A percentile compares a stretch with the other conserved stretches of the same genome.
Evolutionary conservation across 805 yeast species (phyloP).

Genomic region (Brettanomyces anomalus): DNA sequence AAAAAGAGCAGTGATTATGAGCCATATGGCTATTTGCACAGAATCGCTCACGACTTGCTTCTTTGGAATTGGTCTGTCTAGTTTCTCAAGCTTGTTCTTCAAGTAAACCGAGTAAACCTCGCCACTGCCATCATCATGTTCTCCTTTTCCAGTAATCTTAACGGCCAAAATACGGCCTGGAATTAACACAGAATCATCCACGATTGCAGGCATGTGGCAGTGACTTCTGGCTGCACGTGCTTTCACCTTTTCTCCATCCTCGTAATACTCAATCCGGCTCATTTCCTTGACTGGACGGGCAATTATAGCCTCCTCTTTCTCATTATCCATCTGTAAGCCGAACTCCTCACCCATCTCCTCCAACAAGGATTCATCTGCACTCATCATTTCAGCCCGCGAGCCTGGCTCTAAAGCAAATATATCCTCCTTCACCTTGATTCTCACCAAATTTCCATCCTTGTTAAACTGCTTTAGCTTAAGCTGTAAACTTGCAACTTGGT

Average conservation of each 20-base stretch:
- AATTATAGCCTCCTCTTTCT: background rate
- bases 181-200: background rate
- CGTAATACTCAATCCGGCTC: background rate
- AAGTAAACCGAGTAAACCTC: background rate
- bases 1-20: too few relatives aligned
- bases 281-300: background rate
- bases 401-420: slow-evolving; percentile 1
- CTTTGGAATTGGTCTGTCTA: background rate
- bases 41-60: too few relatives aligned
- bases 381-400: background rate
- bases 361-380: background rate
- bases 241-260: background rate
- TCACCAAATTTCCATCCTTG: background rate
- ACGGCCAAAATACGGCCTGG: slow-evolving; percentile 2
- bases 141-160: background rate
- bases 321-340: background rate
- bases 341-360: slow-evolving; percentile 1
- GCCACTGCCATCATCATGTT: background rate
- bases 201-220: slow-evolving; percentile 2
- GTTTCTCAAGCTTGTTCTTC: slow-evolving; percentile 1
- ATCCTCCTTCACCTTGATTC: slow-evolving; percentile 1
- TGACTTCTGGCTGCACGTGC: background rate
- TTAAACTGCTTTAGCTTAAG: background rate
- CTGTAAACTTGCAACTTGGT: slow-evolving; percentile 1
- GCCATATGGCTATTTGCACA: too few relatives aligned